Percentiles rank a stretch among this genome's conserved stretches.
phyloP scores from a whole-genome alignment of 2,329 filamentous ascomycete genomes.

The Ophiostoma australiae region DNA sequence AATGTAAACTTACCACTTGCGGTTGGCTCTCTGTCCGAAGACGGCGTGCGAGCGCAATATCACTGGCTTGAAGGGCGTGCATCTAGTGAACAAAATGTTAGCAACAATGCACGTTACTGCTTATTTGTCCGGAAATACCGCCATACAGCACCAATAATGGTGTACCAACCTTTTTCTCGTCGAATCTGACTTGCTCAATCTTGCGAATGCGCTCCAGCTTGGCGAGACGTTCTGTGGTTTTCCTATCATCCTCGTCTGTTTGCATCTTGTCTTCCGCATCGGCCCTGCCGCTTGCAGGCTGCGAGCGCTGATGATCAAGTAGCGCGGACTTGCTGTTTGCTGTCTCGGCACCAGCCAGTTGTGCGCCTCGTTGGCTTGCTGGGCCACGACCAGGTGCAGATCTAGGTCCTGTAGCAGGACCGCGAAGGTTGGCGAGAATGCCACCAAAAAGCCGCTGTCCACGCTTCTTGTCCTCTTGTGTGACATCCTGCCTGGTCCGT shows the following conservation, averaged over 20 bases:
- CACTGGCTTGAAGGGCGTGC: conserved; percentile 65
- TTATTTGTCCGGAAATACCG: not conserved
- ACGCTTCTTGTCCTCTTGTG: conserved; percentile 74
- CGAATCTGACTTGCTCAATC: conserved; percentile 67
- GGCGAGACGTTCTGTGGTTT: conserved; percentile 61
- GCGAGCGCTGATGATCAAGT: conserved; percentile 31
- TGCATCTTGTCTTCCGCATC: conserved; percentile 55
- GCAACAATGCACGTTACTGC: not conserved
- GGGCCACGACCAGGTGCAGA: conserved; percentile 33
- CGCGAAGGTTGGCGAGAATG: conserved; percentile 62
- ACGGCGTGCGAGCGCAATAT: conserved; percentile 66
- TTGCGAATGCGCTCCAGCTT: conserved; percentile 57
- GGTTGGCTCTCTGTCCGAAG: conserved; percentile 68
- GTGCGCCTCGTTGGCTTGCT: conserved; percentile 48
- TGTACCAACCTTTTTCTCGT: conserved; percentile 57
- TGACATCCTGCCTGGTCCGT: conserved; percentile 34
- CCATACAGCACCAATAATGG: not conserved
- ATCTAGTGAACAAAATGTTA: conserved; percentile 51
- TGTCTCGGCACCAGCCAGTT: conserved; percentile 63
- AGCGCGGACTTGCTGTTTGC: conserved; percentile 40
- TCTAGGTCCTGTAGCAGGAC: not conserved
- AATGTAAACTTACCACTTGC: conserved; percentile 57
- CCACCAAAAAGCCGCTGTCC: conserved; percentile 82
- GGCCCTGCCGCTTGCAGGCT: conserved; percentile 58
- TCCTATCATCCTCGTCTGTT: conserved; percentile 66